A percentile compares a stretch with the other conserved stretches of the same genome.
Conservation (phyloP, 2,329 filamentous ascomycete species). For the Cladosporium sp. region DNA sequence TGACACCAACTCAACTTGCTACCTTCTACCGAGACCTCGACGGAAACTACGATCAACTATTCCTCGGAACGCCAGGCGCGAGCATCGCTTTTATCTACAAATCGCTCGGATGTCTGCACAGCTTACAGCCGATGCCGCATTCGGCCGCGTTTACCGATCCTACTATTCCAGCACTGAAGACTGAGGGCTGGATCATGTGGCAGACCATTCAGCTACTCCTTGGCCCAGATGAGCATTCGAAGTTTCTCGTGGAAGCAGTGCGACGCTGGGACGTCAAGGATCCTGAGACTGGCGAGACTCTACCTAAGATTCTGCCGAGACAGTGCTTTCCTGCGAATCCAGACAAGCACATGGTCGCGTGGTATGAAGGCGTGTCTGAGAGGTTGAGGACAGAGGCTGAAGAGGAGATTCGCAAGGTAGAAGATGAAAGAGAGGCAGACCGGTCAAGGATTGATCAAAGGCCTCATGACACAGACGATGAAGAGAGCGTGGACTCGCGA, state of each 20-base stretch:
- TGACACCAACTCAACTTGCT: conserved; percentile 47
- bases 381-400: conserved; percentile 62
- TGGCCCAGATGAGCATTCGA: conserved; percentile 81
- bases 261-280: conserved; percentile 71
- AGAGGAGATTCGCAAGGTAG: conserved; percentile 28
- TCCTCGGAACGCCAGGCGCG: conserved; percentile 67
- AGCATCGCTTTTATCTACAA: conserved; percentile 91
- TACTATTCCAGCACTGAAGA: conserved; percentile 75
- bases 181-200: conserved; percentile 85
- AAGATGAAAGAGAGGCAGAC: conserved; percentile 9
- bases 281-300: conserved; percentile 56
- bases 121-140: conserved; percentile 54
- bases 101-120: conserved; percentile 84
- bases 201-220: conserved; percentile 86
- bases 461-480: conserved; percentile 27
- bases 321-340: conserved; percentile 66
- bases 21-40: conserved; percentile 47
- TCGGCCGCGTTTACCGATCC: conserved; percentile 66
- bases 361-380: conserved; percentile 76
- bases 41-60: conserved; percentile 57
- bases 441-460: background rate
- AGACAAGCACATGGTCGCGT: conserved; percentile 75
- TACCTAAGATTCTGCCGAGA: conserved; percentile 61
- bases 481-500: conserved; percentile 40
- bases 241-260: conserved; percentile 76